phyloP scores from a whole-genome alignment of 1,284 basidiomycete genomes.

The Xanthoconium separans region DNA sequence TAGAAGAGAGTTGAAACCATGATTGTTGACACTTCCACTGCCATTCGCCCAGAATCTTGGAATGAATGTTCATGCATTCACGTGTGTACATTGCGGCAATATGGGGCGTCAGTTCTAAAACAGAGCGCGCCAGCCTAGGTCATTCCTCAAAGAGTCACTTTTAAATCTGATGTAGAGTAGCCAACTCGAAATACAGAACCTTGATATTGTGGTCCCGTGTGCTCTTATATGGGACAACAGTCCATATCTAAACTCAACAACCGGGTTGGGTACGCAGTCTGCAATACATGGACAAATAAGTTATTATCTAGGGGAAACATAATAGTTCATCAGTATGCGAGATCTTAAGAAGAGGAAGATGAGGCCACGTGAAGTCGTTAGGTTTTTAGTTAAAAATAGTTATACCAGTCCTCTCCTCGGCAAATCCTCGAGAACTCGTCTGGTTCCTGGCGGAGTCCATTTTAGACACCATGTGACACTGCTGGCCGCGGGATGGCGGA shows the following conservation, averaged over 20 bases:
- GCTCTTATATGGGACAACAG: background rate
- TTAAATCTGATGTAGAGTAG: too few species aligned
- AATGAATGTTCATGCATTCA: too few species aligned
- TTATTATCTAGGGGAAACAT: conserved; percentile 1
- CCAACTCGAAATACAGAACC: too few species aligned
- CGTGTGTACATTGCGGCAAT: too few species aligned
- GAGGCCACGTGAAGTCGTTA: background rate
- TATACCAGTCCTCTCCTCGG: background rate
- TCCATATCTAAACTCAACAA: too few species aligned
- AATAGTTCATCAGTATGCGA: background rate
- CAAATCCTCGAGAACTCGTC: background rate
- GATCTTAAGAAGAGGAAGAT: background rate
- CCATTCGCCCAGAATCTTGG: too few species aligned
- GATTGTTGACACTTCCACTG: too few species aligned
- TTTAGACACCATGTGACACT: background rate
- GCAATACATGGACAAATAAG: background rate
- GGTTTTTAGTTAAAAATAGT: background rate
- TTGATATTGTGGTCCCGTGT: too few species aligned
- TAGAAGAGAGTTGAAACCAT: too few species aligned
- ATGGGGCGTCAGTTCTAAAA: too few species aligned
- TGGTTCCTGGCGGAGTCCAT: background rate
- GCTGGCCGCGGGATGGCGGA: conserved; percentile 2
- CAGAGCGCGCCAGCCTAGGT: too few species aligned
- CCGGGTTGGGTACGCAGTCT: background rate
- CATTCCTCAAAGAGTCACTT: too few species aligned